Percentiles rank a stretch among this genome's conserved stretches.
phyloP scores from a whole-genome alignment of 176 grass and related monocot species.

The Chloris gayana region DNA sequence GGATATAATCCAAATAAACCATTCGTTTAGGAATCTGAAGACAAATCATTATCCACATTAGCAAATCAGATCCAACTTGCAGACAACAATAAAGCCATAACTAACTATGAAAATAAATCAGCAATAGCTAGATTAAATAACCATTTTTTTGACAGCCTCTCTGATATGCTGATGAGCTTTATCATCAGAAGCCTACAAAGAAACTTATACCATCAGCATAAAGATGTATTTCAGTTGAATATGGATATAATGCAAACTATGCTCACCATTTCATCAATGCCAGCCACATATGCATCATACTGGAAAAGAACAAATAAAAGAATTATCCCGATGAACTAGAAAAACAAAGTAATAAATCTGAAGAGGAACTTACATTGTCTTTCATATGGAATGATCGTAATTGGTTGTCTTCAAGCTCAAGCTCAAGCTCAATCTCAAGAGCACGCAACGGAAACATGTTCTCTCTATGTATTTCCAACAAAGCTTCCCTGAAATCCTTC shows the following conservation, averaged over 20 bases:
- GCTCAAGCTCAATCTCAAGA: background rate
- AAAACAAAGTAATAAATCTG: background rate
- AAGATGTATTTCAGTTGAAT: background rate
- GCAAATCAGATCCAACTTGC: background rate
- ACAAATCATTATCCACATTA: background rate
- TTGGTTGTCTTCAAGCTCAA: no score
- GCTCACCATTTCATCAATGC: conserved; percentile 18
- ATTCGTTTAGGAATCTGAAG: background rate
- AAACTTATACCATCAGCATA: background rate
- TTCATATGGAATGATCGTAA: background rate
- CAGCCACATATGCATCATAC: conserved; percentile 1
- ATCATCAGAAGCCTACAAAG: background rate
- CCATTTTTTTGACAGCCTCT: background rate
- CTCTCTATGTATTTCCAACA: background rate
- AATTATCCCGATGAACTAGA: background rate
- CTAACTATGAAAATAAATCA: background rate
- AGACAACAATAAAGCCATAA: background rate
- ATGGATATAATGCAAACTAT: background rate
- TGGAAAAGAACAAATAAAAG: background rate
- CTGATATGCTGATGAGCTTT: background rate
- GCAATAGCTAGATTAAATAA: background rate
- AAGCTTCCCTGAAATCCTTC: conserved; percentile 4
- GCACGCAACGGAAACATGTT: background rate
- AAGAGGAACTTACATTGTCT: background rate
- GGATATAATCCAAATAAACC: conserved; percentile 13